Conservation (phyloP, 352 stramenopile genomes). For the Thalassiosira tumida region DNA sequence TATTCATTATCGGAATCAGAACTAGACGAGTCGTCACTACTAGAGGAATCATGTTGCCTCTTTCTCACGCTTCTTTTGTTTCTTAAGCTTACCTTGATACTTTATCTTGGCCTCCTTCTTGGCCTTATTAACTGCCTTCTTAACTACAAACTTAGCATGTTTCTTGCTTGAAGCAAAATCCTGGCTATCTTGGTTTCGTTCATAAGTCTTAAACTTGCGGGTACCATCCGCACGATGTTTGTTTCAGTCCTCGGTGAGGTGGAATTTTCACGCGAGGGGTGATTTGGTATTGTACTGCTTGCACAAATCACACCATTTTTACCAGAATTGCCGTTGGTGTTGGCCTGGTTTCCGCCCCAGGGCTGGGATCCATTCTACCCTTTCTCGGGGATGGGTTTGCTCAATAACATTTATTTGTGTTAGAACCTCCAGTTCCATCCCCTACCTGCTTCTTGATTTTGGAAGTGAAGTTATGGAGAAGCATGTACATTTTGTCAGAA, state of each 20-base stretch:
- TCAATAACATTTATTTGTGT: not conserved
- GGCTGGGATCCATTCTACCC: too few species aligned
- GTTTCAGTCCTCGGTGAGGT: too few species aligned
- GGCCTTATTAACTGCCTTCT: not conserved
- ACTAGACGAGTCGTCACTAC: not conserved
- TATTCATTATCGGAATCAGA: not conserved
- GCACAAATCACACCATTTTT: too few species aligned
- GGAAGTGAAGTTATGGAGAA: not conserved
- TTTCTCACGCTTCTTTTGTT: not conserved
- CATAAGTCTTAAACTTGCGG: too few species aligned
- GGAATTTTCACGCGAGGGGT: too few species aligned
- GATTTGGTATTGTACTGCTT: too few species aligned
- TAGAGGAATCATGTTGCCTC: not conserved
- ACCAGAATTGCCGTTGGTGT: too few species aligned
- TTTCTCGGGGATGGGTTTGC: not conserved
- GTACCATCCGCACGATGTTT: too few species aligned
- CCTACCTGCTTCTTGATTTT: not conserved
- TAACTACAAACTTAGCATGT: not conserved
- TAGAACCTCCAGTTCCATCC: not conserved
- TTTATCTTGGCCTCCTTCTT: not conserved
- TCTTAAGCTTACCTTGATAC: not conserved
- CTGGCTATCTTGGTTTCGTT: too few species aligned
- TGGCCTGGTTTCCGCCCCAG: too few species aligned
- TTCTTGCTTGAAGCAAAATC: too few species aligned
- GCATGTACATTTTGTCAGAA: not conserved